Evolutionary conservation across 352 stramenopile species (phyloP), one percentile per base, ranked within the genome.

Genomic region (Phytophthora tentaculata): DNA sequence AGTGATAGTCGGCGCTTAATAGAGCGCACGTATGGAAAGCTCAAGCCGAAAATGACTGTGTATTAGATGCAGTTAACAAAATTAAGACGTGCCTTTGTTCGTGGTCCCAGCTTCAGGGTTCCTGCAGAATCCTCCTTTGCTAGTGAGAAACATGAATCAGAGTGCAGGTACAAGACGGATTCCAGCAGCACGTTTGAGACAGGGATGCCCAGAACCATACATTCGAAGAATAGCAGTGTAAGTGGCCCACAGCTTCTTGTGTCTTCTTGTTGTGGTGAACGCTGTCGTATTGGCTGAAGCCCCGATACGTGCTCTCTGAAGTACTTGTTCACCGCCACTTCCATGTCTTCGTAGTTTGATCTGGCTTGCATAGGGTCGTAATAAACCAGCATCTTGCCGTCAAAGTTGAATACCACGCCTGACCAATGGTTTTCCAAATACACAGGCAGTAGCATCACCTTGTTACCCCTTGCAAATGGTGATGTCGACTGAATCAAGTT

Each of bases 251-350:
- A 56, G 14, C 56, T 56, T 8, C 45, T 54, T 1, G 44, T 64
- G 10, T 64, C 45, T 50, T 64, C 56, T 64, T 64, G 56, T 13
- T 32, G 20, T 8, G 56, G 44, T 16, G 56, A 28, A 32, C 14
- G 28, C 22, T 64, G 56, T 1, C 32, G 56, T 10, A 37, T 37
- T 32, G 3, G 6, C 5, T 62, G 6, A 8, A 62, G 44, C 17
- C 28, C 26, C 7, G 45, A 52, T 9, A 52, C 8, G 13, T 54
- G 47, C 24, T 54, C 47, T 1, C 47, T 4, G 32, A 54, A 54
- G 8, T 20, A 54, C 47, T 54, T 14, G 47, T 23, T 37, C 0
- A 37, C 16, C 0, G 39, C 17, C 12, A 1, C 19, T 14, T 37
- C 13, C 24, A 54, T 22, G 3, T 0, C 14, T 22, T 10, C 19